Percentiles rank a stretch among this genome's conserved stretches.
phyloP scores from a whole-genome alignment of 306 rosid species.

The Pterocarpus santalinus region DNA sequence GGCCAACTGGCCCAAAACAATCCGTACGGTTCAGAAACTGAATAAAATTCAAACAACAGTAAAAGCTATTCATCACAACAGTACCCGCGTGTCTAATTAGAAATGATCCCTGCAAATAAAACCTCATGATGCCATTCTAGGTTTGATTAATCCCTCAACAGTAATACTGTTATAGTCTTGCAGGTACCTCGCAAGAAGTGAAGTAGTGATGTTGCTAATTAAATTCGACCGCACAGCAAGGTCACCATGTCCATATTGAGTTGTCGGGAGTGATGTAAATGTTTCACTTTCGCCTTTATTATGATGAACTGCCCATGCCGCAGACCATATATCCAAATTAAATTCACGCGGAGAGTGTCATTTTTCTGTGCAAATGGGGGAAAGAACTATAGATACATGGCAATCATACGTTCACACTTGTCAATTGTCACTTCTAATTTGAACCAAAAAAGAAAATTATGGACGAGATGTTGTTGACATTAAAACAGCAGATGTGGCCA shows the following conservation, averaged over 20 bases:
- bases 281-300: background rate
- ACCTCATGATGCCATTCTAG: background rate
- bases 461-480: background rate
- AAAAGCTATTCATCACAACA: background rate
- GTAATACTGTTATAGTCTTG: too few species aligned
- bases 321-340: background rate
- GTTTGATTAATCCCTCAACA: background rate
- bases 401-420: background rate
- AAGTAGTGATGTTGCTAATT: background rate
- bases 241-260: background rate
- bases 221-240: background rate
- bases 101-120: background rate
- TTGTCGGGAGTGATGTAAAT: background rate
- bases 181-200: background rate
- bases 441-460: background rate
- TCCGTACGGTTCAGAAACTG: too few species aligned
- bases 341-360: background rate
- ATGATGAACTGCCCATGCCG: background rate
- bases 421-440: constrained; percentile 2
- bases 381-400: background rate
- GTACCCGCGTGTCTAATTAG: background rate
- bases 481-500: constrained; percentile 3
- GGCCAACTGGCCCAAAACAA: too few species aligned
- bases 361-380: background rate
- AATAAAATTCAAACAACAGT: background rate